phyloP scores from a whole-genome alignment of 306 rosid genomes.

The Prunus kanzakura region DNA sequence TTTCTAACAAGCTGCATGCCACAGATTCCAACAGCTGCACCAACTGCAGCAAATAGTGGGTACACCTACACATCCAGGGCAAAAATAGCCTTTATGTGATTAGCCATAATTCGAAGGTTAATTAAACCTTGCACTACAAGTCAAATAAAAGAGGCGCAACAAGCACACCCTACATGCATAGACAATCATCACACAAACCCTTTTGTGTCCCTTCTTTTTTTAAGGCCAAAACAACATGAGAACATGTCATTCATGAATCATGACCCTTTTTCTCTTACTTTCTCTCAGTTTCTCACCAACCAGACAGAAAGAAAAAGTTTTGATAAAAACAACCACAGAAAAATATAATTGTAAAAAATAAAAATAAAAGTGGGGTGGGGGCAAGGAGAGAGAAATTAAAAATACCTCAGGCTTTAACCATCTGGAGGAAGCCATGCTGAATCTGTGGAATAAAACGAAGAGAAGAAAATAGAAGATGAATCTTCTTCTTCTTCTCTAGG shows the following conservation, averaged over 20 bases:
- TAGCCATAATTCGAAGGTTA: no score
- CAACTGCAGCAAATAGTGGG: conserved; percentile 76
- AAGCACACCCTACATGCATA: no score
- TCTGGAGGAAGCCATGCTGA: conserved; percentile 34
- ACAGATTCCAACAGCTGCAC: conserved; percentile 83
- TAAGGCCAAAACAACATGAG: neutral
- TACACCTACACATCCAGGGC: conserved; percentile 49
- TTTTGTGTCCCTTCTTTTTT: no score
- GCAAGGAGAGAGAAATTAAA: neutral
- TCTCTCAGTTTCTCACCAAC: neutral
- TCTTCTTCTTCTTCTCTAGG: neutral
- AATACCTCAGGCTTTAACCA: conserved; percentile 92
- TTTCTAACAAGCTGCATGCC: conserved; percentile 84
- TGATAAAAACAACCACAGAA: neutral
- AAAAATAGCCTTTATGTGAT: neutral
- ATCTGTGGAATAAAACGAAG: neutral
- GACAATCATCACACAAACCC: no score
- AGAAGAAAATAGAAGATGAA: neutral
- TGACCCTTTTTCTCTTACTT: neutral
- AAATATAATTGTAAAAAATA: neutral
- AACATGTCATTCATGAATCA: neutral
- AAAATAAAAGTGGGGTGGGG: no score
- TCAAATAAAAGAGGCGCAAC: no score
- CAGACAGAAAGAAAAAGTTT: conserved; percentile 9
- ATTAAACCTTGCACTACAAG: no score